Evolutionary conservation across 106 monocot genomes (phyloP), one percentile per base, ranked within the genome.

Genomic region (Dendrobium officinale): DNA sequence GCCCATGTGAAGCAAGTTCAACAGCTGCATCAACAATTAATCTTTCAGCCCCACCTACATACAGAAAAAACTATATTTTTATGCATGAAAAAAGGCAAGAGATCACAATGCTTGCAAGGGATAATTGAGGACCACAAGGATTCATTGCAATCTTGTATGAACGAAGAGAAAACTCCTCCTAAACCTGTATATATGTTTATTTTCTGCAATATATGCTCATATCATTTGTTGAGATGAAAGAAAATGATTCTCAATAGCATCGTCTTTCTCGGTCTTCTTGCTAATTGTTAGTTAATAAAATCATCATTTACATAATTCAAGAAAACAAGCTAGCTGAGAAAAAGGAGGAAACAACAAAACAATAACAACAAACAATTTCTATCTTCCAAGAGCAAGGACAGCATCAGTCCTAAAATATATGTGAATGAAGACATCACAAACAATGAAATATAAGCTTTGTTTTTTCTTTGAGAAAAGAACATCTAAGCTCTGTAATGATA

Each of bases 21-120:
- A 90, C 87, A 37, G 98, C 94, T 45, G 98, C 94, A 85, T 98
- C 98, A 44, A 98, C 92, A 43, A 98, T 98, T 72, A 95, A 82
- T 84, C 98, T 92, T 83, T 98, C 94, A 40, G 98, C 98, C 33
- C 98, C 98, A 80, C 98, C 94, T 95, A 73, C 73, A 86, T 19
- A 80, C 18, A 72, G 33, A 44, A 74, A 42, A 18, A 74, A 44
- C 20, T 37, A 31, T 37, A 5, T 4, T 17, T 31, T 70, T 70
- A 70, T 9, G 16, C 22, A 70, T 4, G 31, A 22, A 37, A 37
- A 70, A 70, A 70, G 15, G 8, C 22, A 4, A 70, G 70, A 70
- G 33, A 33, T 37, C 10, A 70, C 13, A 15, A 31, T 11, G 4
- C 33, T 31, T 29, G 27, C 13, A 70, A 70, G 9, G 51, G 15